Base-by-base conservation (phyloP, 768 basidiomycete genomes). In the Clitopilus passeckerianus region DNA sequence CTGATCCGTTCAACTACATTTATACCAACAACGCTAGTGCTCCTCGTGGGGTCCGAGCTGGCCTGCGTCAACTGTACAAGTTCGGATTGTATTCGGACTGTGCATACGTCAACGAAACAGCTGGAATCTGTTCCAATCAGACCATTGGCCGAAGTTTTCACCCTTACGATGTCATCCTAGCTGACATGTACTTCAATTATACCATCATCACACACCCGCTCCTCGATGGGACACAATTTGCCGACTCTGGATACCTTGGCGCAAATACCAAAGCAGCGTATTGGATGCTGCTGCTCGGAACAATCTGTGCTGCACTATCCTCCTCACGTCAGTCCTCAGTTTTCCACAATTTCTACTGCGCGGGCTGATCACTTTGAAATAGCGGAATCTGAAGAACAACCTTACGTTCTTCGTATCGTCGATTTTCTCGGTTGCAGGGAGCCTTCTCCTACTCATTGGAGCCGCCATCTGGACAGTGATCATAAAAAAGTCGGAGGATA, bases 11-110 rank as follows among this genome's bases (percentile, higher is more conserved):
- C 54, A 68, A 76, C 43, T 82, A 79, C 23, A 76, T 93, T 12
- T 90, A 90, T 71, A 83, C 89, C n/a, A 69, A 67, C 53, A 87
- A 91, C 68, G 76, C 84, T 22, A 82, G 83, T 34, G 78, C 81
- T 44, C 85, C 90, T 4, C 81, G 93, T 1, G 78, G 77, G 53
- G 67, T 72, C 53, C 66, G 75, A 52, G 74, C 76, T 14, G 91
- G 91, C 18, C 73, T 93, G 59, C 83, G 91, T 65, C 81, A 86
- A 68, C 71, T 78, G 60, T 93, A 93, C 74, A 75, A 84, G 60
- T 93, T 88, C 63, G 91, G 91, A n/a, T 75, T 93, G 23, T 93
- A 93, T 73, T 84, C 85, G 18, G 84, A 89, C 68, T 93, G 91
- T 65, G 91, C 80, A 65, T 92, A 86, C 65, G 75, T 87, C 64